Percentiles rank a stretch among this genome's conserved stretches.
Conservation (phyloP, 2,329 filamentous ascomycete genomes). For the Nothophaeocryptopus gaeumannii region DNA sequence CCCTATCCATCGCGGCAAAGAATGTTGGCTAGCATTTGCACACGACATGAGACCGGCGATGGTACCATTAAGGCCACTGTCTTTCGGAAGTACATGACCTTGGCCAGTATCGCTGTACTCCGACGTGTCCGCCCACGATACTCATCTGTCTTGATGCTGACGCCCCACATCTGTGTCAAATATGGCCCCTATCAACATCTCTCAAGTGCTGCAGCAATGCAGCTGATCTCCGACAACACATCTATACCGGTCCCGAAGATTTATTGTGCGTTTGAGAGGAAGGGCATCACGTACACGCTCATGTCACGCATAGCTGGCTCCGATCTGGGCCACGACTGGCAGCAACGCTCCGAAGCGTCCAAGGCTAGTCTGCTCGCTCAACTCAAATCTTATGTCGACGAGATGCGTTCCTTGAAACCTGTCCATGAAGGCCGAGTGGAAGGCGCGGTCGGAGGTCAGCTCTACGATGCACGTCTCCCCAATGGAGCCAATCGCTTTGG, state of each 20-base stretch:
- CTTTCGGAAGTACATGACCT: too few relatives aligned
- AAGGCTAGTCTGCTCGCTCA: slow-evolving; percentile 8
- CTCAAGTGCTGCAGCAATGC: slow-evolving; percentile 42
- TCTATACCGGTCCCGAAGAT: slow-evolving; percentile 47
- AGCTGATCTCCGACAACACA: slow-evolving; percentile 42
- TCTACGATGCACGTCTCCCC: slow-evolving; percentile 14
- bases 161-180: slow-evolving; percentile 39
- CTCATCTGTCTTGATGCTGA: slow-evolving; percentile 1
- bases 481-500: slow-evolving; percentile 7
- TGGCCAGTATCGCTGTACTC: background rate
- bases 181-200: slow-evolving; percentile 33
- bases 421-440: slow-evolving; percentile 7
- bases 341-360: slow-evolving; percentile 1
- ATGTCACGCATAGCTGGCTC: slow-evolving; percentile 37
- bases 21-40: too few relatives aligned
- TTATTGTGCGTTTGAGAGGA: slow-evolving; percentile 44
- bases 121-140: slow-evolving; percentile 1
- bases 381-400: slow-evolving; percentile 15
- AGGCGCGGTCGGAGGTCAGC: slow-evolving; percentile 11
- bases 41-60: too few relatives aligned
- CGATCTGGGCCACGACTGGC: slow-evolving; percentile 2
- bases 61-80: too few relatives aligned
- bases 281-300: slow-evolving; percentile 45
- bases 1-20: too few relatives aligned
- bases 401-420: slow-evolving; percentile 8